phyloP scores from a whole-genome alignment of 2,329 filamentous ascomycete genomes.

The Neonectria sp. region DNA sequence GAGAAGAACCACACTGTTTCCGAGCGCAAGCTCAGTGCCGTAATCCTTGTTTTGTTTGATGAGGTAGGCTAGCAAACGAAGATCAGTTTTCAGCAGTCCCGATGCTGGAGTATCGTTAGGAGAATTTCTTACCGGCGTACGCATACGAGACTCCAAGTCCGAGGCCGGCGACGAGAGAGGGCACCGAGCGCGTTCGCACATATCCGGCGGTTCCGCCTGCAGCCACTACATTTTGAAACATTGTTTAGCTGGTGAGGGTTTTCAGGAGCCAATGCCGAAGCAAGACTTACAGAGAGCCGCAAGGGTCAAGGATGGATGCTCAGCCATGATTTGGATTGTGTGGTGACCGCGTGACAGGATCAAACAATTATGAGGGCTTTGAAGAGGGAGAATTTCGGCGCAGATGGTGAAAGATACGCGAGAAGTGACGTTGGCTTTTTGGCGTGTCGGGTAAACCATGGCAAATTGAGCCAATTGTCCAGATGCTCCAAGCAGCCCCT shows the following conservation, averaged over 20 bases:
- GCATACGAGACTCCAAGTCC: slow-evolving; percentile 46
- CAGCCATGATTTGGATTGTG: slow-evolving; percentile 50
- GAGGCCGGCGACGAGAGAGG: slow-evolving; percentile 46
- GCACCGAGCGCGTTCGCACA: slow-evolving; percentile 44
- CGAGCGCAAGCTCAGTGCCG: slow-evolving; percentile 58
- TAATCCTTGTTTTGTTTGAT: slow-evolving; percentile 60
- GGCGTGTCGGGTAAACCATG: not conserved
- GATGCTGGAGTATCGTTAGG: rapidly evolving
- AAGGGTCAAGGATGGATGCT: slow-evolving; percentile 59
- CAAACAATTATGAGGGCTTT: not conserved
- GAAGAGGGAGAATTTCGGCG: not conserved
- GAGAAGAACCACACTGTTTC: slow-evolving; percentile 56
- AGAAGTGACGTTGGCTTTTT: not conserved
- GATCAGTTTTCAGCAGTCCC: not conserved
- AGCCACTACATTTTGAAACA: slow-evolving; percentile 32
- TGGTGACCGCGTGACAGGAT: not conserved
- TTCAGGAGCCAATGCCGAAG: rapidly evolving
- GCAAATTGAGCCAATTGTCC: not conserved
- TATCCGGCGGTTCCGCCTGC: slow-evolving; percentile 46
- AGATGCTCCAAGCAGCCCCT: not conserved
- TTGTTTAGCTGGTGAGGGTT: not conserved
- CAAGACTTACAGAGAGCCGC: slow-evolving; percentile 54
- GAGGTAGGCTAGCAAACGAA: slow-evolving; percentile 52
- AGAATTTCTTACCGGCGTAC: slow-evolving; percentile 37
- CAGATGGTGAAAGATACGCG: not conserved